These are phyloP conservation scores for Parietaria judaica DNA, from an alignment of 306 rosid genomes.

Conservation along the genomic window DNA sequence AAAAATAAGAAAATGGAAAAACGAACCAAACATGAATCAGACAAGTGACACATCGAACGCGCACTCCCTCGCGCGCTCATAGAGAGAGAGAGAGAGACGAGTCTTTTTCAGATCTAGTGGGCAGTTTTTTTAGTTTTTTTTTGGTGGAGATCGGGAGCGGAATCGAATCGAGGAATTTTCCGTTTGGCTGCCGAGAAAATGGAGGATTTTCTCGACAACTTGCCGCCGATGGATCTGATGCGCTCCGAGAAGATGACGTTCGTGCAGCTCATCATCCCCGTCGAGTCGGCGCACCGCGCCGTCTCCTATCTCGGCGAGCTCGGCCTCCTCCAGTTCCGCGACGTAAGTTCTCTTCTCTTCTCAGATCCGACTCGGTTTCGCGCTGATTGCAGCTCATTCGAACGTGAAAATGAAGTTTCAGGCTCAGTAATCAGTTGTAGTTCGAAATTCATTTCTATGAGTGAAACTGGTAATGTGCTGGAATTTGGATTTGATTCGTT, in stretches of 20 bases:
- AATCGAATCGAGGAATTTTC: conserved; percentile 23
- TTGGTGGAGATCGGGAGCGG: conserved; percentile 15
- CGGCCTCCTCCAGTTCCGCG: conserved; percentile 90
- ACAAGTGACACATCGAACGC: conserved; percentile 23
- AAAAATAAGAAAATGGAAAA: conserved; percentile 8
- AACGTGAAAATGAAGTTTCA: too few relatives aligned
- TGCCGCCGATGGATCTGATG: conserved; percentile 95
- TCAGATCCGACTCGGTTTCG: conserved; percentile 24
- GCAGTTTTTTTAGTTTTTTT: neutral
- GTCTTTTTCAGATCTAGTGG: conserved; percentile 41
- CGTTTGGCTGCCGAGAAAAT: conserved; percentile 48
- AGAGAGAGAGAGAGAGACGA: neutral
- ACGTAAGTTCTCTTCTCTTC: conserved; percentile 38
- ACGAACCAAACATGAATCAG: conserved; percentile 5
- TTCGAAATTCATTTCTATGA: too few relatives aligned
- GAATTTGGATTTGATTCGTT: too few relatives aligned
- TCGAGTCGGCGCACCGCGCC: conserved; percentile 91
- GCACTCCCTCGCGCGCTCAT: conserved; percentile 16
- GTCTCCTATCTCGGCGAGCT: conserved; percentile 88
- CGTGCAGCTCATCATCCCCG: conserved; percentile 93
- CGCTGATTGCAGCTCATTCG: conserved; percentile 5
- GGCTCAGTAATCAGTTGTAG: too few relatives aligned
- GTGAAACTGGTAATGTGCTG: too few relatives aligned
- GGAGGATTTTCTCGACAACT: conserved; percentile 64
- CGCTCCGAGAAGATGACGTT: conserved; percentile 98